A percentile compares a stretch with the other conserved stretches of the same genome.
phyloP scores from a whole-genome alignment of 2,329 filamentous ascomycete genomes.

The Pezicula carpinea region DNA sequence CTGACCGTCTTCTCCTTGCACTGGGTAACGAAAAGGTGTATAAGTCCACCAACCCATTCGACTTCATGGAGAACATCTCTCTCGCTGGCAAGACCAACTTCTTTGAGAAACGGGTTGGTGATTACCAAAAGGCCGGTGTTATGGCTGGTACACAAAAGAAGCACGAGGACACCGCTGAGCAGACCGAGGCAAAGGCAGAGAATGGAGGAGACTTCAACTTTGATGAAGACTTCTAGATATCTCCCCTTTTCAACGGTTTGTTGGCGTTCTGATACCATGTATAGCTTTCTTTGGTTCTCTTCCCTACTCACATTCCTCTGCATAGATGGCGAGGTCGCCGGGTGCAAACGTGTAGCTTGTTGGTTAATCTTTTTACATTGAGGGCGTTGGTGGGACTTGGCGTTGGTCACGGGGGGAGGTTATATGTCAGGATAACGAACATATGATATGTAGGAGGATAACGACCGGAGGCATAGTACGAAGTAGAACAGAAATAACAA shows the following conservation, averaged over 20 bases:
- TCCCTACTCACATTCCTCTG: conserved; percentile 15
- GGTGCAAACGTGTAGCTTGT: conserved; percentile 18
- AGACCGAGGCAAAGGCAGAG: conserved; percentile 47
- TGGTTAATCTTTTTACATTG: conserved; percentile 13
- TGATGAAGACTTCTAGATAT: conserved; percentile 88
- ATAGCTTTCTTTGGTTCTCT: conserved; percentile 10
- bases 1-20: conserved; percentile 86
- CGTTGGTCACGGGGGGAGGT: conserved; percentile 7
- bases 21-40: conserved; percentile 94
- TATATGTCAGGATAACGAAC: conserved; percentile 5
- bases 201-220: conserved; percentile 82
- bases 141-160: conserved; percentile 89
- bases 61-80: conserved; percentile 99
- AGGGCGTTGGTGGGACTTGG: conserved; percentile 21
- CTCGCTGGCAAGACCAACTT: conserved; percentile 99
- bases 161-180: conserved; percentile 40
- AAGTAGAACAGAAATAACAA: neutral
- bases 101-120: conserved; percentile 99
- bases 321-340: conserved; percentile 26
- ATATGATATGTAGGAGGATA: conserved; percentile 6
- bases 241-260: conserved; percentile 10
- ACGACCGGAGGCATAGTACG: neutral
- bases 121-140: conserved; percentile 99
- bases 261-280: conserved; percentile 6
- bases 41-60: conserved; percentile 91